These are phyloP conservation scores for Aureobasidium musti DNA, from an alignment of 2,329 filamentous ascomycete species.

Conservation along the genomic window DNA sequence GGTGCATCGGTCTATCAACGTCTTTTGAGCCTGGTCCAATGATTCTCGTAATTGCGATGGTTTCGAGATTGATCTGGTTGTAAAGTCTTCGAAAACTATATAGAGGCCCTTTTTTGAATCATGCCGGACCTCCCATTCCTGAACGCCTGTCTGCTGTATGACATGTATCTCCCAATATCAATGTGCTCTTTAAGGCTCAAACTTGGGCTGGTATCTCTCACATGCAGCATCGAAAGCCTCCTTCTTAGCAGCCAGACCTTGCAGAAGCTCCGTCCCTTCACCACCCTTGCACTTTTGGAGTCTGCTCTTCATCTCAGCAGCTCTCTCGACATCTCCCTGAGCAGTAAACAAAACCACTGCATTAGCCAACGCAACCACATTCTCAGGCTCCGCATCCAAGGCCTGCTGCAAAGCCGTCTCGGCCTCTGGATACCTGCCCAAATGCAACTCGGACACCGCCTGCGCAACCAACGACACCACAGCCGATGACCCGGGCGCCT, in stretches of 20 bases:
- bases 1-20: no score
- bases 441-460: slow-evolving; percentile 86
- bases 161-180: no score
- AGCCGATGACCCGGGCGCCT: slow-evolving; percentile 78
- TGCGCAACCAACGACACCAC: slow-evolving; percentile 78
- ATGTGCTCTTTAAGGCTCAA: slow-evolving; percentile 54
- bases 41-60: no score
- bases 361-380: slow-evolving; percentile 79
- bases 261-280: slow-evolving; percentile 35
- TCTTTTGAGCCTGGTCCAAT: no score
- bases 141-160: not conserved
- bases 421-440: slow-evolving; percentile 84
- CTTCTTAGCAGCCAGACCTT: slow-evolving; percentile 77
- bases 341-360: slow-evolving; percentile 76
- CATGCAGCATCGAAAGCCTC: slow-evolving; percentile 84
- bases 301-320: slow-evolving; percentile 56
- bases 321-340: slow-evolving; percentile 64
- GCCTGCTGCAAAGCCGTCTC: slow-evolving; percentile 83
- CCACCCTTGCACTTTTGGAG: slow-evolving; percentile 55
- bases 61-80: not conserved
- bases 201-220: slow-evolving; percentile 83
- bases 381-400: slow-evolving; percentile 68
- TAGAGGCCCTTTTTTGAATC: not conserved
- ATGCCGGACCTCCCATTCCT: not conserved
- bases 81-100: not conserved